Evolutionary conservation across 148 eudicot species (phyloP), one percentile per base, ranked within the genome.

Genomic region (Gaultheria prostrata): DNA sequence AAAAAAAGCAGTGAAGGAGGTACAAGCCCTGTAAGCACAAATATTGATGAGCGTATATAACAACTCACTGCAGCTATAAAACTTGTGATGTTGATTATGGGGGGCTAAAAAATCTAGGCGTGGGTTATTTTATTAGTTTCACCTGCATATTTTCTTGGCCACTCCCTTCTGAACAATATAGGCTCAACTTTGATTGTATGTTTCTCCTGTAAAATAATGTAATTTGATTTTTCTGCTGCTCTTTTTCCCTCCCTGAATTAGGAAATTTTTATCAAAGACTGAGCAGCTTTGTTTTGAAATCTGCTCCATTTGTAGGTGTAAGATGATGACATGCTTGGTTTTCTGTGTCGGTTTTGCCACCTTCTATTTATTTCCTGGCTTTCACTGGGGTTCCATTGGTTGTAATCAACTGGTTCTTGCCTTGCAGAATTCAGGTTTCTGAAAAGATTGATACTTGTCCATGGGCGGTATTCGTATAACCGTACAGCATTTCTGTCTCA

Each of bases 401-500:
- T 85, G 21, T 39, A 51, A 76, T 33, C 24, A 71, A 35, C 76
- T 63, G 14, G 26, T 53, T 30, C 69, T 77, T 84, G 67, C 4
- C 57, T 84, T 90, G 94, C 97, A 97, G 99, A 94, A 83, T 97
- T 97, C 87, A 92, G 94, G 86, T 97, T 93, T 84, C 87, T 97
- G 86, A 92, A 89, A 89, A 90, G 98, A 89, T 88, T 97, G 89
- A 97, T 97, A 77, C 99, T 97, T 88, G 95, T 97, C 76, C 99
- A 97, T 77, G 99, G 99, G 69, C 97, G 99, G 28, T 94, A 97
- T 89, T 97, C 99, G 46, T 97, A 93, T 87, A 97, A 94, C 81
- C 97, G 99, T 70, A 97, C 99, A 72, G 95, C 98, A 84, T 97
- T 97, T 88, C 90, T 97, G 65, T 97, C 99, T 46, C 99, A 97